These are phyloP conservation scores for Calendula officinalis DNA, from an alignment of 129 eudicot genomes.

Conservation along the genomic window DNA sequence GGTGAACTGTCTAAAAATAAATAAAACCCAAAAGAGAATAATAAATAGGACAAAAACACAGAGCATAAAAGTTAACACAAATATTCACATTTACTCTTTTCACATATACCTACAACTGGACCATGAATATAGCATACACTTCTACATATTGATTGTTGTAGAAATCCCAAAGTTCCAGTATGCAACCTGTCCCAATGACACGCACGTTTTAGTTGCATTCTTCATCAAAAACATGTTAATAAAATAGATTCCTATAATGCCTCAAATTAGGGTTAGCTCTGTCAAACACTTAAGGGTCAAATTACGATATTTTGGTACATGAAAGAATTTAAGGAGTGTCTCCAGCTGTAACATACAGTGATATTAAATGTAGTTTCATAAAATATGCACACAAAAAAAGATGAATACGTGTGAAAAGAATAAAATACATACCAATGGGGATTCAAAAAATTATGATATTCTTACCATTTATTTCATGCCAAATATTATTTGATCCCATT, in stretches of 20 bases:
- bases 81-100: too few relatives aligned
- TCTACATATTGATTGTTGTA: constrained; percentile 71
- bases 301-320: constrained; percentile 76
- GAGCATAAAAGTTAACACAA: background rate
- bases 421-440: constrained; percentile 74
- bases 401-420: background rate
- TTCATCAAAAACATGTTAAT: background rate
- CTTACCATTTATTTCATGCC: too few relatives aligned
- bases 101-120: constrained; percentile 77
- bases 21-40: constrained; percentile 21
- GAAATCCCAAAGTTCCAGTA: constrained; percentile 81
- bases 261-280: constrained; percentile 49
- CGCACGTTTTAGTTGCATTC: background rate
- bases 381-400: background rate
- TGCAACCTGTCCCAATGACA: constrained; percentile 65
- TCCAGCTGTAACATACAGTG: constrained; percentile 59
- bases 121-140: constrained; percentile 75
- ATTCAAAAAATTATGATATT: too few relatives aligned
- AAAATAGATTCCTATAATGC: too few relatives aligned
- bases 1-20: constrained; percentile 63
- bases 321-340: constrained; percentile 76
- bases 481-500: too few relatives aligned
- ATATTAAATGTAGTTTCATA: constrained; percentile 15
- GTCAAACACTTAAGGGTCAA: constrained; percentile 91
- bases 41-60: constrained; percentile 1